These are phyloP conservation scores for Blastocystis sp. DNA, from an alignment of 352 stramenopile genomes.

Conservation along the genomic window DNA sequence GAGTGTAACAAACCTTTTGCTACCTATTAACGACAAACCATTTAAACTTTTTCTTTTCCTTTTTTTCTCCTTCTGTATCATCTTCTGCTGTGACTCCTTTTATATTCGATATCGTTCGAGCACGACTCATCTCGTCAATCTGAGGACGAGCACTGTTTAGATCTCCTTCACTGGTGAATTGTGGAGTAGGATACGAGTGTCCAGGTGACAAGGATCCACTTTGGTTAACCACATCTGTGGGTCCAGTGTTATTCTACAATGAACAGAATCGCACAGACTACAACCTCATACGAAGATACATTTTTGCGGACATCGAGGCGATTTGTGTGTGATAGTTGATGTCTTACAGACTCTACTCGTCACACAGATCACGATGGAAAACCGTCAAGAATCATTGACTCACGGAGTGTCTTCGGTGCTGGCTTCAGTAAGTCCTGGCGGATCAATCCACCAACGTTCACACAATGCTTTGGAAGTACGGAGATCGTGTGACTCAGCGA, in stretches of 20 bases:
- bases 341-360: neutral
- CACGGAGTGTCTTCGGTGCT: neutral
- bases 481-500: neutral
- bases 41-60: neutral
- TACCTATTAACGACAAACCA: neutral
- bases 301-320: neutral
- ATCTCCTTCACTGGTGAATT: neutral
- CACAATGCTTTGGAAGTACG: slow-evolving; percentile 24
- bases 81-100: neutral
- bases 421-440: neutral
- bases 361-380: neutral
- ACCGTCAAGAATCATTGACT: neutral
- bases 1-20: no score
- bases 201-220: neutral
- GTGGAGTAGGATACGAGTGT: neutral
- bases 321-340: neutral
- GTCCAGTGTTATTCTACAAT: neutral
- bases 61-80: neutral
- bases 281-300: no score
- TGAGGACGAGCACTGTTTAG: slow-evolving; percentile 28
- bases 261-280: no score
- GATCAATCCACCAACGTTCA: neutral
- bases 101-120: neutral
- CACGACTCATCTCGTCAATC: neutral
- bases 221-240: neutral